Conservation (phyloP, 805 yeast genomes). For the Ogataea saltuana region DNA sequence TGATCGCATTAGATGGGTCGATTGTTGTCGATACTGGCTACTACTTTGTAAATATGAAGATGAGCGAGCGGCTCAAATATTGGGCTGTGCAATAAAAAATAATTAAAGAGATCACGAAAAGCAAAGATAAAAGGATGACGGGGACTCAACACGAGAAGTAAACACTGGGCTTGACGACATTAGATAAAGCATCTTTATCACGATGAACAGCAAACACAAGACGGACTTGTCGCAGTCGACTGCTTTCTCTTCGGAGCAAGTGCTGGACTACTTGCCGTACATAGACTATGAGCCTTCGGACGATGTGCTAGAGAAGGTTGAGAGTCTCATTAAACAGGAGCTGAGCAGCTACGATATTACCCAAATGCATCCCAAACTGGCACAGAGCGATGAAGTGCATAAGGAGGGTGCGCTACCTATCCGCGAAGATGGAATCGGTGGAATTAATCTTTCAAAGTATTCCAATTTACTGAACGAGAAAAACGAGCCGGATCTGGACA, state of each 20-base stretch:
- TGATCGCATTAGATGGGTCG: no score
- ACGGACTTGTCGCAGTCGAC: no score
- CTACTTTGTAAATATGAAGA: no score
- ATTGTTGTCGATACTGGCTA: no score
- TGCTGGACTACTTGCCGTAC: constrained; percentile 27
- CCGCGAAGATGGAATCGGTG: constrained; percentile 14
- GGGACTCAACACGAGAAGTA: no score
- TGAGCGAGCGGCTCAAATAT: neutral
- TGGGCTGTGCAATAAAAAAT: neutral
- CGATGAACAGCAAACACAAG: neutral
- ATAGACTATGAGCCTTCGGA: constrained; percentile 26
- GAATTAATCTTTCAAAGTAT: constrained; percentile 22
- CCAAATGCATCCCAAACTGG: constrained; percentile 18
- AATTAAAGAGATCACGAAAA: no score
- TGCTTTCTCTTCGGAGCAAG: no score
- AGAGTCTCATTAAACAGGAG: constrained; percentile 27
- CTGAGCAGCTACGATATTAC: constrained; percentile 16
- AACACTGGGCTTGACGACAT: no score
- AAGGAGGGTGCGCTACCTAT: constrained; percentile 8
- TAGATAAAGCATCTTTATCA: no score
- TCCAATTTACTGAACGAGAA: constrained; percentile 20
- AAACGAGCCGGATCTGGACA: constrained; percentile 19
- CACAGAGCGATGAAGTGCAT: neutral
- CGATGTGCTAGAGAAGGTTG: constrained; percentile 20
- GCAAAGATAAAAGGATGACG: no score